phyloP scores from a whole-genome alignment of 2,329 filamentous ascomycete genomes.

The Sporothrix schenckii region DNA sequence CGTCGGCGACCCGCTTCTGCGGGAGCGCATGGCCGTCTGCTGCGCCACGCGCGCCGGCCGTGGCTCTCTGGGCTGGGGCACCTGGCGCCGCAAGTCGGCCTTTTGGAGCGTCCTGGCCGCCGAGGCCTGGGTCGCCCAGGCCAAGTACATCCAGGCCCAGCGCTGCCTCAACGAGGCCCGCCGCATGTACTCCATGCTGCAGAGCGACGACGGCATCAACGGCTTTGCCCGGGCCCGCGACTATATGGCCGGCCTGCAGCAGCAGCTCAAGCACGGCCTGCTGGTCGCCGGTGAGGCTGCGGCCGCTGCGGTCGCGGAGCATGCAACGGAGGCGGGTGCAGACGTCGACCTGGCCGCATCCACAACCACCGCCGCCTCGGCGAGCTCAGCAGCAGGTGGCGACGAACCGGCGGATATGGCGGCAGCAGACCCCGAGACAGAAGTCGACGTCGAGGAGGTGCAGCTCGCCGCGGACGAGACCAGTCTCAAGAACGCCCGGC shows the following conservation, averaged over 20 bases:
- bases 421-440: conserved; percentile 39
- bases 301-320: conserved; percentile 21
- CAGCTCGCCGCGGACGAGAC: conserved; percentile 53
- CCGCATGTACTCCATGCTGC: conserved; percentile 56
- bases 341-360: conserved; percentile 30
- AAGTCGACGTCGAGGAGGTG: conserved; percentile 39
- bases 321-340: conserved; percentile 29
- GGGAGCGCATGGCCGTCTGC: conserved; percentile 82
- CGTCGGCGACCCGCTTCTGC: conserved; percentile 79
- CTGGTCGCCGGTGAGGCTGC: conserved; percentile 38
- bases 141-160: conserved; percentile 77
- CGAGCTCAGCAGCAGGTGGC: not conserved
- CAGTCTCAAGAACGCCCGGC: conserved; percentile 59
- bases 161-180: conserved; percentile 72
- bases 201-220: conserved; percentile 55
- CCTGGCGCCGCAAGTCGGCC: conserved; percentile 78
- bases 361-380: too few relatives aligned
- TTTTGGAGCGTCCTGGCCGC: conserved; percentile 85
- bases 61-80: conserved; percentile 68
- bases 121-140: conserved; percentile 78
- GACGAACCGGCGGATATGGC: too few relatives aligned
- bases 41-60: conserved; percentile 74
- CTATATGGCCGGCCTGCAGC: conserved; percentile 57
- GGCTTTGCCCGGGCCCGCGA: conserved; percentile 56
- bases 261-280: conserved; percentile 53